Evolutionary conservation across 176 grass and related monocot genomes (phyloP), one percentile per base, ranked within the genome.

Genomic region (Phoenix roebelenii): DNA sequence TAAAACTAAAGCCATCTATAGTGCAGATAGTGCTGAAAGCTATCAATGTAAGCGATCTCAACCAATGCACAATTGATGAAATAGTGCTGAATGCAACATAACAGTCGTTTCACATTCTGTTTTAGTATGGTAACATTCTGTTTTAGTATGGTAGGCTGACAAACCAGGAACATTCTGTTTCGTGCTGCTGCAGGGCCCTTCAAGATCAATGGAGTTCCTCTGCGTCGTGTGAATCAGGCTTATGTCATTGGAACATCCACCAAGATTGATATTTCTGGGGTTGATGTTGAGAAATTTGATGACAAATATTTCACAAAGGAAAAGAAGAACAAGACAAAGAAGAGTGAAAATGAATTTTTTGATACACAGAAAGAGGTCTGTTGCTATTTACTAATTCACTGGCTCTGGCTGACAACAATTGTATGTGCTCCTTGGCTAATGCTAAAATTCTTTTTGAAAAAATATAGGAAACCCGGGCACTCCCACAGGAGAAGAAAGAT

Each of bases 191-290:
- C 44, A 97, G 93, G 93, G 69, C 93, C 93, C 64, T 97, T 97
- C 56, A 97, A 91, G 83, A 58, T 97, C 44, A 97, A 97, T 26
- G 93, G 87, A 12, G 87, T 97, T n/a, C 93, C 93, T 28, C 59
- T 97, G 48, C 82, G 79, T 44, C 79, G 87, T 48, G 87, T 97
- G 61, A 97, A 85, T 73, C 84, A 97, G 60, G 15, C 76, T 23
- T 98, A 92, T 0, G 73, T 85, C 25, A 92, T 98, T 60, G 84
- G 71, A 54, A 98, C 93, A 22, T 92, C 84, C 25, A 92, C 87
- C 16, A 98, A 85, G 76, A 62, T 92, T 63, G 93, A 92, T 63
- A 75, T 98, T 49, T 98, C 93, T 30, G 65, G 66, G 51, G 81
- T 92, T 18, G 77, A 79, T 9, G 53, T 80, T 49, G 58, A 61